These are phyloP conservation scores for Talaromyces sp. DNA, from an alignment of 2,329 filamentous ascomycete species.

Conservation along the genomic window DNA sequence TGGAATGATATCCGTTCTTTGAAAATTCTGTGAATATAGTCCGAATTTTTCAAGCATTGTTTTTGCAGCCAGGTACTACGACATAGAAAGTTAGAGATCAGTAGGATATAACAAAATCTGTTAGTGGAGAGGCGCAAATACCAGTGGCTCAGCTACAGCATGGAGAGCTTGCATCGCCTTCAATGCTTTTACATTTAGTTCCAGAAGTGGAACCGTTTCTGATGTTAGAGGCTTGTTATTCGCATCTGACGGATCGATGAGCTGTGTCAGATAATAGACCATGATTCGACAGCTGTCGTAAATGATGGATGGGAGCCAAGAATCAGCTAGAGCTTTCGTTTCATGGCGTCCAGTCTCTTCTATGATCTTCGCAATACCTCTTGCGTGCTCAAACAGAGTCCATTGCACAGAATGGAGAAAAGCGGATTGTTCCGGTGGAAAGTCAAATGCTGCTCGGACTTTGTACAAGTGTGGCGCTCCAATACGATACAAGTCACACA, in stretches of 20 bases:
- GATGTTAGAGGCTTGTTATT: neutral
- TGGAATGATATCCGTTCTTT: too few species aligned
- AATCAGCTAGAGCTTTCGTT: neutral
- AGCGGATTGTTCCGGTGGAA: neutral
- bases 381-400: neutral
- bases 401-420: neutral
- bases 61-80: too few species aligned
- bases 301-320: neutral
- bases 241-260: neutral
- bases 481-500: neutral
- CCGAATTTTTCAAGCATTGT: too few species aligned
- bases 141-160: neutral
- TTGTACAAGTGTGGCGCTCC: neutral
- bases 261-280: neutral
- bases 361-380: neutral
- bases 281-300: neutral
- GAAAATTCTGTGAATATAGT: too few species aligned
- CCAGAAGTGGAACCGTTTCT: neutral
- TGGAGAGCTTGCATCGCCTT: neutral
- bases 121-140: too few species aligned
- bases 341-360: neutral
- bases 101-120: too few species aligned
- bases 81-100: too few species aligned
- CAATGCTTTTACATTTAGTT: neutral
- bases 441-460: neutral